A percentile compares a stretch with the other conserved stretches of the same genome.
Conservation (phyloP, 2,329 filamentous ascomycete genomes). For the Chlorencoelia australis region DNA sequence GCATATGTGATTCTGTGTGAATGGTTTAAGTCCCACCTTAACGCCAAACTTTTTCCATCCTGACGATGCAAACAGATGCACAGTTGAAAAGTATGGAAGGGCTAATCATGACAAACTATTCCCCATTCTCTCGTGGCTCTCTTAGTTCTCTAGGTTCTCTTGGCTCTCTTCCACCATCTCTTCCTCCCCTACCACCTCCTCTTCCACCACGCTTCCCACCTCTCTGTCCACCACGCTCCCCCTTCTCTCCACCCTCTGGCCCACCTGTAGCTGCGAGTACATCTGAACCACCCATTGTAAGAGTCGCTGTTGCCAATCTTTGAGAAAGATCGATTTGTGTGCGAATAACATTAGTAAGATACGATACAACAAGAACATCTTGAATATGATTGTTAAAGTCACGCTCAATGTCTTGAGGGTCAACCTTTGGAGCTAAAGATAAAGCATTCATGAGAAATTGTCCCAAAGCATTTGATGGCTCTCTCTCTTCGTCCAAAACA, state of each 20-base stretch:
- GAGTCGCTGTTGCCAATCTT: conserved; percentile 72
- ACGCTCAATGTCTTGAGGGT: conserved; percentile 78
- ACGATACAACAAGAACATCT: conserved; percentile 95
- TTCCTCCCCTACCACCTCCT: conserved; percentile 40
- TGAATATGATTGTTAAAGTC: conserved; percentile 99
- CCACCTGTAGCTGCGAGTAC: conserved; percentile 27
- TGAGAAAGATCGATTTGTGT: conserved; percentile 98
- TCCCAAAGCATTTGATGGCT: conserved; percentile 81
- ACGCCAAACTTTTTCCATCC: conserved; percentile 30
- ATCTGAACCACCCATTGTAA: conserved; percentile 46
- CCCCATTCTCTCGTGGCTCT: conserved; percentile 30
- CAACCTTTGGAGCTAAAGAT: conserved; percentile 89
- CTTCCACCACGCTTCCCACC: conserved; percentile 39
- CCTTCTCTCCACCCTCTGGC: conserved; percentile 37
- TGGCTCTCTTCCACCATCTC: conserved; percentile 39
- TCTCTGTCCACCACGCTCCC: conserved; percentile 35
- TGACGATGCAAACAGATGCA: conserved; percentile 25
- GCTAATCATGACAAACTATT: conserved; percentile 9
- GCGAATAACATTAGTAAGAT: conserved; percentile 96
- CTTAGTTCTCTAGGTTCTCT: conserved; percentile 44
- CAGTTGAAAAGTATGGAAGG: conserved; percentile 19
- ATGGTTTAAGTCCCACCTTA: conserved; percentile 36
- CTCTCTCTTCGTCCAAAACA: conserved; percentile 85
- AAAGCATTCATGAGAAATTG: conserved; percentile 94
- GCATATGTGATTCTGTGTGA: no score